These are phyloP conservation scores for Chalaropsis thielavioides DNA, from an alignment of 2,329 filamentous ascomycete species.

Conservation along the genomic window DNA sequence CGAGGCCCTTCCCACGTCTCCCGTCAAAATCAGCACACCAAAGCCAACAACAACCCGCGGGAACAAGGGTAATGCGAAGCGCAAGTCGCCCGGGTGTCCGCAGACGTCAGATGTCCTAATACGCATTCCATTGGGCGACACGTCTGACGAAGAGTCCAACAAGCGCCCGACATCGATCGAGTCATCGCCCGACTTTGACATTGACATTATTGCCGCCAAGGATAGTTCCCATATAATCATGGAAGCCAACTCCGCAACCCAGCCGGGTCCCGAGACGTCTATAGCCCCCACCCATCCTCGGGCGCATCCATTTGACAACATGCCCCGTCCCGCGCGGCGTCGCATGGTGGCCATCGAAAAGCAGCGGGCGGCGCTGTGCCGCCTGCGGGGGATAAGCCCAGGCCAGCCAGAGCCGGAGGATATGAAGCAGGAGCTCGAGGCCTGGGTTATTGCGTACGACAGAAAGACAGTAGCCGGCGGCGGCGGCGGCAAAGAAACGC, in stretches of 20 bases:
- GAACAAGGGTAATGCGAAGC: too few species aligned
- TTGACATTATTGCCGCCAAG: constrained; percentile 1
- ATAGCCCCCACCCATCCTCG: too few species aligned
- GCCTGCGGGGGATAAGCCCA: background rate
- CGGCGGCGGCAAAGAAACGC: background rate
- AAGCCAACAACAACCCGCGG: too few species aligned
- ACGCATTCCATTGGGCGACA: constrained; percentile 2
- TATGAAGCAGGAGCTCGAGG: constrained; percentile 9
- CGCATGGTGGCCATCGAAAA: constrained; percentile 13
- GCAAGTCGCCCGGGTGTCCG: too few species aligned
- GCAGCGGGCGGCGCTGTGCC: constrained; percentile 2
- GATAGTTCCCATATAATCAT: constrained; percentile 3
- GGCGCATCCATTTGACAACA: background rate
- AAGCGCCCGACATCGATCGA: background rate
- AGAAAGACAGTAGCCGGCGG: background rate
- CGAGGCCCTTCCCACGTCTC: too few species aligned
- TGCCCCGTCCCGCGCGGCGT: constrained; percentile 7
- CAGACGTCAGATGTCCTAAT: background rate
- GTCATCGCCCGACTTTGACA: constrained; percentile 2
- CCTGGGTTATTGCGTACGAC: constrained; percentile 8
- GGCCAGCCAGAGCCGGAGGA: constrained; percentile 1
- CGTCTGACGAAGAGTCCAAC: background rate
- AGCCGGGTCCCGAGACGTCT: background rate
- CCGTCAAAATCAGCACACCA: too few species aligned
- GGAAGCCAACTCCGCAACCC: background rate